phyloP scores from a whole-genome alignment of 257 asterid species.

The Solanum peruvianum region DNA sequence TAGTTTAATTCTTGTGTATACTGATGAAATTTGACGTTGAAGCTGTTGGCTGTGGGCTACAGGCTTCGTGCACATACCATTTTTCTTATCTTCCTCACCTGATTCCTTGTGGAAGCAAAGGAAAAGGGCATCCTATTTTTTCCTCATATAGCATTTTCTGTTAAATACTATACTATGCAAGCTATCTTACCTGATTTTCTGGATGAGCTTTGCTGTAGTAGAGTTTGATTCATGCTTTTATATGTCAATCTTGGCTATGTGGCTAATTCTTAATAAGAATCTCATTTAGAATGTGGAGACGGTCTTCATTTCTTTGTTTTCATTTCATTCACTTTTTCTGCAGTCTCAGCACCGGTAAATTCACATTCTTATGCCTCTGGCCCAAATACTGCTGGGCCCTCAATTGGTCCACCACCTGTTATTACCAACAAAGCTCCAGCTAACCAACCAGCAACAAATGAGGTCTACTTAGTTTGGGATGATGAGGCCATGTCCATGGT shows the following conservation, averaged over 20 bases:
- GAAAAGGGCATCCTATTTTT: neutral
- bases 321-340: neutral
- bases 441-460: constrained; percentile 68
- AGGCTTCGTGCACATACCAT: neutral
- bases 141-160: neutral
- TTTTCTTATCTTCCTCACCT: neutral
- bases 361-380: constrained; percentile 96
- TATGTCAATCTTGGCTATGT: neutral
- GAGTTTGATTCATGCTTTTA: neutral
- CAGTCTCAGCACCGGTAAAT: constrained; percentile 32
- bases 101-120: neutral
- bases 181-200: neutral
- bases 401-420: constrained; percentile 94
- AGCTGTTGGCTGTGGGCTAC: neutral
- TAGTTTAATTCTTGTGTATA: neutral
- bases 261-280: neutral
- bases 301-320: neutral
- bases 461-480: constrained; percentile 96
- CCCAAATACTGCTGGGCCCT: constrained; percentile 90
- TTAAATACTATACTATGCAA: neutral
- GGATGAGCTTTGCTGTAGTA: neutral
- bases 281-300: neutral
- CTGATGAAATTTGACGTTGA: neutral
- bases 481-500: constrained; percentile 99
- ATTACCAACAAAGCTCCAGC: constrained; percentile 92